These are phyloP conservation scores for Microdochium trichocladiopsis DNA, from an alignment of 2,329 filamentous ascomycete genomes.

Conservation along the genomic window DNA sequence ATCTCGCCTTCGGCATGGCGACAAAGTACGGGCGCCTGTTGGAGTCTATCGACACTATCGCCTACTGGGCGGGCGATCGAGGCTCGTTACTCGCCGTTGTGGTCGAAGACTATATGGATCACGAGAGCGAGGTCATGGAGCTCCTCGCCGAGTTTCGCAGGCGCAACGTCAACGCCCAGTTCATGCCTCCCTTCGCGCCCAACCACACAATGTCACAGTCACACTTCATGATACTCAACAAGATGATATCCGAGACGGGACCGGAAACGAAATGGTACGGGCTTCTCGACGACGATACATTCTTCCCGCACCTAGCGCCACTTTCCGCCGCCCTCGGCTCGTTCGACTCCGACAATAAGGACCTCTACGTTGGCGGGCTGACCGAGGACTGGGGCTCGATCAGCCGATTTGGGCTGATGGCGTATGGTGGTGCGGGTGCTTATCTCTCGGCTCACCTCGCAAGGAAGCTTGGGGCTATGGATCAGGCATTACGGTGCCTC, in stretches of 20 bases:
- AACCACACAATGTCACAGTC: conserved; percentile 39
- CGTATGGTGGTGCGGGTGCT: conserved; percentile 53
- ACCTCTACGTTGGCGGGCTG: conserved; percentile 48
- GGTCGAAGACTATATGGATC: conserved; percentile 32
- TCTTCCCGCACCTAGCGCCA: conserved; percentile 48
- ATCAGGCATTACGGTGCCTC: conserved; percentile 40
- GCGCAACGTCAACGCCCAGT: conserved; percentile 22
- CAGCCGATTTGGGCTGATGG: conserved; percentile 47
- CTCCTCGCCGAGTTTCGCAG: conserved; percentile 24
- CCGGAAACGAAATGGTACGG: conserved; percentile 45
- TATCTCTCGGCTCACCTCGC: conserved; percentile 49
- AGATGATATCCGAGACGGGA: conserved; percentile 36
- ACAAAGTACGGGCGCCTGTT: conserved; percentile 43
- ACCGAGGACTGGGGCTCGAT: conserved; percentile 49
- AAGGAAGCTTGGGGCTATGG: conserved; percentile 30
- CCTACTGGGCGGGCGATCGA: conserved; percentile 47
- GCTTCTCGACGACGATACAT: conserved; percentile 57
- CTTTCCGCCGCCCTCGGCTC: conserved; percentile 37
- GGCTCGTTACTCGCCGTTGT: conserved; percentile 44
- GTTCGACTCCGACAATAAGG: conserved; percentile 36
- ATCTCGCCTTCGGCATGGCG: conserved; percentile 51
- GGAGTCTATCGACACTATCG: conserved; percentile 41
- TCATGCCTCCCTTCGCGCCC: conserved; percentile 24
- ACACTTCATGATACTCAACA: conserved; percentile 48
- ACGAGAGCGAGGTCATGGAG: conserved; percentile 18